Evolutionary conservation across 2,329 filamentous ascomycete genomes (phyloP), one percentile per base, ranked within the genome.

Genomic region (Colletotrichum cuscutae): DNA sequence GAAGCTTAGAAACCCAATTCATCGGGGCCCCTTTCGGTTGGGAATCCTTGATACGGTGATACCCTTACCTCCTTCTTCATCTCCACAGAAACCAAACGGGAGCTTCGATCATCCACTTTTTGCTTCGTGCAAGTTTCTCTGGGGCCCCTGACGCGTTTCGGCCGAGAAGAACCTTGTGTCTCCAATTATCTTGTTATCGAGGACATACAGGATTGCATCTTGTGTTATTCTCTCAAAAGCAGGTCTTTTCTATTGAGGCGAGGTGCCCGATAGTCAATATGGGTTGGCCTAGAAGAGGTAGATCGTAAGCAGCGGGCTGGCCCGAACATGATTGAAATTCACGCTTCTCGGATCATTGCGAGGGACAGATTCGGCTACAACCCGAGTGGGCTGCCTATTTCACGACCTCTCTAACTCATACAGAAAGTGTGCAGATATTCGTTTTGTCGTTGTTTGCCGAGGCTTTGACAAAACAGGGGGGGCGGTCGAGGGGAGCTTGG

Each of bases 401-500:
- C 42, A 49, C 19, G 42, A 49, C n/a, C 19, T 49, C 42, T 49
- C 8, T 49, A 49, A 49, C 19, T 52, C 8, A 30, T 4, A 15
- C 7, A 35, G 7, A 13, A 28, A 52, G 46, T 49, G 42, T n/a
- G 8, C 19, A 49, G 19, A 42, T n/a, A 3, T 49, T 49, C 8
- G 42, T 49, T 49, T 49, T 49, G 12, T 35, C 22, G 42, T 24
- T 35, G 42, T 24, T 63, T 53, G 52, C 60, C 46, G 46, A 63
- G 60, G 26, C 58, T 49, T 22, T 52, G n/a, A 12, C 30, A 32
- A 15, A 49, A n/a, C 46, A 56, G 46, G 37, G 65, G 68, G 49
- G 22, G 26, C 28, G 60, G 54, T 64, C 66, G 60, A 49, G 49
- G 52, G 11, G 46, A 58, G 42, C 24, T 65, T 65, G 37, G 53